phyloP scores from a whole-genome alignment of 345 rosid genomes.

The Gynandropsis gynandra region DNA sequence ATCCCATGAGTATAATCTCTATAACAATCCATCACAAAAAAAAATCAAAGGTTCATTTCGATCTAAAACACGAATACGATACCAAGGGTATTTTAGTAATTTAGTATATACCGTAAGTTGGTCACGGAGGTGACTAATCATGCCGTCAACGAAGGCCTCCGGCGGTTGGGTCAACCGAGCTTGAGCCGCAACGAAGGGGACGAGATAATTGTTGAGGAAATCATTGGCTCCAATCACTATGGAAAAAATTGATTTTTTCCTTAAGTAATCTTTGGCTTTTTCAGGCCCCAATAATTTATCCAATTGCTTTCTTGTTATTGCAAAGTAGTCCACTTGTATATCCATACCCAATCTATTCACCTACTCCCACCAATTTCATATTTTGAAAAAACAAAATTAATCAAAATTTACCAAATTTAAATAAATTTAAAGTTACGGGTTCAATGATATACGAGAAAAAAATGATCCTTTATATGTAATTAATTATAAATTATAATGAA shows the following conservation, averaged over 20 bases:
- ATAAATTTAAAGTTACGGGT: conserved; percentile 28
- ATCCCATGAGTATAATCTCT: conserved; percentile 92
- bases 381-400: too few species aligned
- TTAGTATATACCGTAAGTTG: conserved; percentile 48
- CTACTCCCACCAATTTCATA: conserved; percentile 25
- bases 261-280: conserved; percentile 54
- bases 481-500: too few species aligned
- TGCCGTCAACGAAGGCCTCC: conserved; percentile 59
- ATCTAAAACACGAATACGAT: too few species aligned
- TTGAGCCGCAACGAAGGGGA: conserved; percentile 68
- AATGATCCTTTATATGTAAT: too few species aligned
- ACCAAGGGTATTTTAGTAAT: neutral
- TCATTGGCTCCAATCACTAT: conserved; percentile 82
- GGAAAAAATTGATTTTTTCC: conserved; percentile 56
- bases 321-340: conserved; percentile 69
- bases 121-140: conserved; percentile 50
- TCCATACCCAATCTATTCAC: conserved; percentile 84
- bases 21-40: neutral
- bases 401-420: too few species aligned
- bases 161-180: conserved; percentile 65
- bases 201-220: conserved; percentile 84
- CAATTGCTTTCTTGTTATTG: conserved; percentile 59
- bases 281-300: conserved; percentile 60
- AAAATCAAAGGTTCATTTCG: too few species aligned
- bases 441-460: conserved; percentile 14